Conservation (phyloP, 768 basidiomycete genomes). For the Fistulinella prunicolor region DNA sequence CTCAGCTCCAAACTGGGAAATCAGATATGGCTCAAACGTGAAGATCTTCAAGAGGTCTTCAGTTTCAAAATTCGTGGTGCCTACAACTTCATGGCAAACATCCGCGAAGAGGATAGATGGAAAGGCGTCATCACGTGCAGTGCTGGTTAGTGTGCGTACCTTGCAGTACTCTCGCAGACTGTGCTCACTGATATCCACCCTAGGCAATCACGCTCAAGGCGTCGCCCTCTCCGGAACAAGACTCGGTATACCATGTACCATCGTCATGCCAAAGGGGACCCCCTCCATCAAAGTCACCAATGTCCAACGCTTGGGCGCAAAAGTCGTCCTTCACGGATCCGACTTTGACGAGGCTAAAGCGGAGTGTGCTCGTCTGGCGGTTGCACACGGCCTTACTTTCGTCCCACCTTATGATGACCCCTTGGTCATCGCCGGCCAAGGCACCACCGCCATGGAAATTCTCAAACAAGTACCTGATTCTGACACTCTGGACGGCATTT, state of each 20-base stretch:
- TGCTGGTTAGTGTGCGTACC: constrained; percentile 81
- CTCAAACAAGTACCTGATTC: constrained; percentile 82
- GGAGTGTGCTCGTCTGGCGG: constrained; percentile 86
- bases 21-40: constrained; percentile 94
- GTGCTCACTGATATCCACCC: background rate
- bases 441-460: constrained; percentile 92
- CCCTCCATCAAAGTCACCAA: constrained; percentile 96
- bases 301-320: constrained; percentile 91
- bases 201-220: constrained; percentile 98
- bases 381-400: constrained; percentile 73
- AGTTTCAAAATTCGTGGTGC: constrained; percentile 99
- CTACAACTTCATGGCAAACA: constrained; percentile 95
- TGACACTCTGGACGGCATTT: constrained; percentile 78
- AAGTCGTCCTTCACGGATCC: constrained; percentile 85
- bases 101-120: constrained; percentile 88
- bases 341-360: constrained; percentile 97
- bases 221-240: constrained; percentile 92
- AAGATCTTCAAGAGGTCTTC: constrained; percentile 96
- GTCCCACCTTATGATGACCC: constrained; percentile 99
- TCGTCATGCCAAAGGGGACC: constrained; percentile 95
- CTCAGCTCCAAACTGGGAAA: constrained; percentile 87
- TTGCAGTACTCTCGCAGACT: background rate
- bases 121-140: constrained; percentile 98
- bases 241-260: constrained; percentile 92
- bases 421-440: constrained; percentile 94